Conservation (phyloP, 1,284 basidiomycete genomes). For the Ustilago tritici region DNA sequence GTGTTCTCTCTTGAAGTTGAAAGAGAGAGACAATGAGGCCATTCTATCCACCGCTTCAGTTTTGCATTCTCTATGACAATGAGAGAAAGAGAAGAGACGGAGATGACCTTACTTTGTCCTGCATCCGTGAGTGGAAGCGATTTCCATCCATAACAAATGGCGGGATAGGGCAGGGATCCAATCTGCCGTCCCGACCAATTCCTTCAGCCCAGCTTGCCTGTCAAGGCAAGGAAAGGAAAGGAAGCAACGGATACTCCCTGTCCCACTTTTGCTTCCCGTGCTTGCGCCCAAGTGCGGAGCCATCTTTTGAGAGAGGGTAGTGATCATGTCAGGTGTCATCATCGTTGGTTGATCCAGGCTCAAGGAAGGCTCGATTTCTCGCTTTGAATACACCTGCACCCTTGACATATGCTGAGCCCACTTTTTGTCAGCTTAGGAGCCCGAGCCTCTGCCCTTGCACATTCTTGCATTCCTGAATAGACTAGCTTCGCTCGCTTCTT, state of each 20-base stretch:
- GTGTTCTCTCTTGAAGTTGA: not conserved
- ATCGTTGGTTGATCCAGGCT: slow-evolving; percentile 4
- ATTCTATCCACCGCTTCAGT: not conserved
- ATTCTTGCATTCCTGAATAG: not conserved
- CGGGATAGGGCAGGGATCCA: not conserved
- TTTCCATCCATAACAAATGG: not conserved
- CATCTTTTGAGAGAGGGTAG: not conserved
- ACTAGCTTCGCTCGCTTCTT: not conserved
- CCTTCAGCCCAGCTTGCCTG: slow-evolving; percentile 9
- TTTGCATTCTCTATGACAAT: not conserved
- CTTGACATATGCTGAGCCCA: slow-evolving; percentile 1
- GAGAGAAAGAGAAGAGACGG: not conserved
- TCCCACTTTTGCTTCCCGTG: not conserved
- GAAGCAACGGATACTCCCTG: not conserved
- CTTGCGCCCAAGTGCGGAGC: not conserved
- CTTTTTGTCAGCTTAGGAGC: not conserved
- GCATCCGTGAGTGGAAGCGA: not conserved
- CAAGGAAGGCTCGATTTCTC: not conserved
- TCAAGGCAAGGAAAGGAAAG: not conserved
- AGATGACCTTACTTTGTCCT: not conserved
- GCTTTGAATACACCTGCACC: not conserved
- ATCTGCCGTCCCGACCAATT: slow-evolving; percentile 1
- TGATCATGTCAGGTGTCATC: slow-evolving; percentile 21
- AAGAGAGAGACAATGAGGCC: not conserved
- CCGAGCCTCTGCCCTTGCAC: not conserved